Evolutionary conservation across 2,329 filamentous ascomycete genomes (phyloP), one percentile per base, ranked within the genome.

Genomic region (Leptographium procerum): DNA sequence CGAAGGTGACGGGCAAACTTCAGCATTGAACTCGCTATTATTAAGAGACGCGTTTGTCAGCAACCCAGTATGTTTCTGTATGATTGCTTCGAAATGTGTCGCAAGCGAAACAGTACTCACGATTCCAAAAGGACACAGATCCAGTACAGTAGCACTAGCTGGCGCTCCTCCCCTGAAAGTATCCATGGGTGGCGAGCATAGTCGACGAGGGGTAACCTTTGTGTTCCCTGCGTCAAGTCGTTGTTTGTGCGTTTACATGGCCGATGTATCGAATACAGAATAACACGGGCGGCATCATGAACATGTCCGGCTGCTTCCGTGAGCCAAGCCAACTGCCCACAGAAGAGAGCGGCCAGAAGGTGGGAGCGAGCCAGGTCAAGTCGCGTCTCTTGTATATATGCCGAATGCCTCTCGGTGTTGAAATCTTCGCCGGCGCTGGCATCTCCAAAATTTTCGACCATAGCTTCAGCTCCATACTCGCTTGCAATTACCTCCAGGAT

Each of bases 71-170:
- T 19, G 10, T 29, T 8, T 16, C 4, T 43, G 19, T 33, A 33
- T 33, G 3, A 10, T 9, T 34, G n/a, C 4, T 8, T 8, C 29
- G n/a, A 7, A 22, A 24, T 2, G 22, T 29, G 9, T 7, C 3
- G 16, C 9, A 33, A 24, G 8, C 29, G 19, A 19, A 29, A 29
- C 11, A 13, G 10, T 3, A 60, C 62, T 57, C 26, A 64, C 62
- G 51, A 60, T 28, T 64, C 62, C 19, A 64, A 33, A 28, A 61
- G 57, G 3, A 62, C 60, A 34, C 61, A 63, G 1, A 34, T 57
- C 62, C 62, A 64, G 31, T 61, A 64, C 3, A 64, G 56, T 8
- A 57, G 16, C 5, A 59, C 56, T 14, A 64, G 24, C 28, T 63
- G 57, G 1, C 45, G 56, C 31, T 63, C 62, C 7, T 59, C 57